Evolutionary conservation across 2,329 filamentous ascomycete genomes (phyloP).

Genomic region (Chalaropsis thielavioides): DNA sequence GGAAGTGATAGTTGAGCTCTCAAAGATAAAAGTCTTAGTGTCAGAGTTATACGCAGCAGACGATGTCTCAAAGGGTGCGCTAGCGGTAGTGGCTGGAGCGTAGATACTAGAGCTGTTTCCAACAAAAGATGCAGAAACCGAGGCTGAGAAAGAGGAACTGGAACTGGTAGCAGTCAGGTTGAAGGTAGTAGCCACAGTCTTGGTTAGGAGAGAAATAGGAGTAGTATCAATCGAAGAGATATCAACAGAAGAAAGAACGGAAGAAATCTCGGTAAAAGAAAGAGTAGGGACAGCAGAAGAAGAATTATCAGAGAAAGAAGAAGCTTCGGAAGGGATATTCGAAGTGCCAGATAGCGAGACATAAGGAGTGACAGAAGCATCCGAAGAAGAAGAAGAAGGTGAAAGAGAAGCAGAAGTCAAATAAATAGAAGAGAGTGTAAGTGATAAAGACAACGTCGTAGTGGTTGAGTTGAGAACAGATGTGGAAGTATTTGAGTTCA

Average conservation of each 20-base stretch:
- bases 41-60: background rate
- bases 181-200: background rate
- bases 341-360: background rate
- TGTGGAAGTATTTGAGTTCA: background rate
- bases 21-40: no score
- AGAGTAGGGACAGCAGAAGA: background rate
- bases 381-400: background rate
- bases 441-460: background rate
- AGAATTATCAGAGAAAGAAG: background rate
- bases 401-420: background rate
- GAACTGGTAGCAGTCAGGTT: background rate
- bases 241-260: background rate
- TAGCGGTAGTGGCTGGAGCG: background rate
- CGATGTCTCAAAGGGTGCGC: background rate
- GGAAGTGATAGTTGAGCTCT: no score
- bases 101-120: background rate
- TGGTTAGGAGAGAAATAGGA: background rate
- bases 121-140: background rate
- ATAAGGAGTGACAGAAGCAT: background rate
- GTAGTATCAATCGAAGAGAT: background rate
- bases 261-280: background rate
- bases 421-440: background rate
- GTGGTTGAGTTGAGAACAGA: background rate
- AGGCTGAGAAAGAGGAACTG: background rate
- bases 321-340: background rate